Conservation (phyloP, 2,329 filamentous ascomycete species). For the Tolypocladium sp. region DNA sequence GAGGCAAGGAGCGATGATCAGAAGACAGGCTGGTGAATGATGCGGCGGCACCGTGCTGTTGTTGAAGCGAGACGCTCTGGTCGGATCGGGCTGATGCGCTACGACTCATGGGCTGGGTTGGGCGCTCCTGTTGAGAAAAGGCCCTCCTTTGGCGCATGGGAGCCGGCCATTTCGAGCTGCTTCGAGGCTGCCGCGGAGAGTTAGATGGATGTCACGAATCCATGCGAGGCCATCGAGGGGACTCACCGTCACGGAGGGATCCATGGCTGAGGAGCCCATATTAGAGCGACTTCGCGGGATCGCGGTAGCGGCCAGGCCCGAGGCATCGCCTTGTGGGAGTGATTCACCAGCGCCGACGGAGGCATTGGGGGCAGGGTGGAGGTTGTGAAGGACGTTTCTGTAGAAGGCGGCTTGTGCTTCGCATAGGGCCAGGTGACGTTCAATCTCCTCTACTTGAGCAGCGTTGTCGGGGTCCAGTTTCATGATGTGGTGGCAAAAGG, state of each 20-base stretch:
- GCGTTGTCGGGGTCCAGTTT: background rate
- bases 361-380: background rate
- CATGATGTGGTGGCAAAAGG: background rate
- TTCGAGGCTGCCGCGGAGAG: background rate
- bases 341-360: background rate
- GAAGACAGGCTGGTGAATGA: slow-evolving; percentile 12
- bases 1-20: slow-evolving; percentile 18
- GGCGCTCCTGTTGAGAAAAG: slow-evolving; percentile 18
- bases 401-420: background rate
- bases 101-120: slow-evolving; percentile 33
- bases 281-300: background rate
- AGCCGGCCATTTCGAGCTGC: slow-evolving; percentile 2
- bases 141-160: slow-evolving; percentile 13
- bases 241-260: slow-evolving; percentile 3
- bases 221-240: background rate
- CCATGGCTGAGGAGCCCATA: background rate
- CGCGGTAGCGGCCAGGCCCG: background rate
- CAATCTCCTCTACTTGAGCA: background rate
- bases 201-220: background rate
- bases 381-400: background rate
- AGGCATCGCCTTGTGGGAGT: background rate
- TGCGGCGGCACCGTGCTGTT: slow-evolving; percentile 21
- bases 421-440: background rate
- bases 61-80: slow-evolving; percentile 14
- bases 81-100: slow-evolving; percentile 32